Base-by-base conservation (phyloP, 2,329 filamentous ascomycete species). In the Cryphonectria carpinicola region DNA sequence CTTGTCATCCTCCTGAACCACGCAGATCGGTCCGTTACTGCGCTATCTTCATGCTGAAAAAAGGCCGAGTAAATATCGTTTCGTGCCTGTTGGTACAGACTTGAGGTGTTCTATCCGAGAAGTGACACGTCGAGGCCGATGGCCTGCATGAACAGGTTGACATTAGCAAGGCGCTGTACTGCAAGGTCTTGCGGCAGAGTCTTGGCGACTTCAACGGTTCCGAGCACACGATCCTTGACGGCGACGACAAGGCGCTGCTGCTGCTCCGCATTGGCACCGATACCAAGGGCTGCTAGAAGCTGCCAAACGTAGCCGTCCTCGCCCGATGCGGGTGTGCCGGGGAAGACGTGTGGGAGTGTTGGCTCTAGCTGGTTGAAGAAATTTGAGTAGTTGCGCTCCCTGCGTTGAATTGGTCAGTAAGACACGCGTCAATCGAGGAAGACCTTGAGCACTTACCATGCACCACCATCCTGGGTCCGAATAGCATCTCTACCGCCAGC, bases 221-320 rank as follows among this genome's bases (percentile, higher is more conserved):
- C 95, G 89, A 98, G 97, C 71, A 99, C 96, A 68, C 95, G 92
- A 77, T 99, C 96, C 88, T 98, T 99, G 76, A 99, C 96, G 56
- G 94, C 95, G 77, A 98, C 88, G 13, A 99, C 96, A 69, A 99
- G 86, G 70, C 95, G 89, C 80, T 97, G 95, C 81, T 99, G 96
- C 82, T 99, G 96, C 75, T 98, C 94, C 19, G 95, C 94, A 78
- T 90, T 95, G 46, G 96, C 95, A 66, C 93, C 95, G 74, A 97
- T 96, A 73, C 96, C 96, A 81, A 98, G 94, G 17, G 95, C 94
- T 11, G 96, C 96, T 74, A 99, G 87, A 80, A 98, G 97, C 81
- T 98, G 95, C 96, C 96, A 99, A 54, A 98, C 94, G 78, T 98
- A 97, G 78, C 97, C 92, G 77, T 99, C 96, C 75, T 98, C 94